phyloP scores from a whole-genome alignment of 1,284 basidiomycete species.

The Acaromyces ingoldii region DNA sequence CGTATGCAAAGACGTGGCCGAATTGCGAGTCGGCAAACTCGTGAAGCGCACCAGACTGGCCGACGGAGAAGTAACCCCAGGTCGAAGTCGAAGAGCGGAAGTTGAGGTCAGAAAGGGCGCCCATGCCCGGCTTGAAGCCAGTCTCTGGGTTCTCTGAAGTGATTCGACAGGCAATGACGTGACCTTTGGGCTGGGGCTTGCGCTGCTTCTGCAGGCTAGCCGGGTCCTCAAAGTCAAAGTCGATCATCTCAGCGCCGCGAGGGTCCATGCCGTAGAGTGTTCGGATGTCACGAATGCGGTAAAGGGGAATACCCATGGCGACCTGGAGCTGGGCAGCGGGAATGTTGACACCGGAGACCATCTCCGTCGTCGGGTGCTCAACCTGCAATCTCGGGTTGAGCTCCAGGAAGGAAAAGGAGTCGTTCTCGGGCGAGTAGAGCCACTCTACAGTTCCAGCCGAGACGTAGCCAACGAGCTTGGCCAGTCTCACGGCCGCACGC shows the following conservation, averaged over 20 bases:
- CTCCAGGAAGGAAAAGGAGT: constrained; percentile 95
- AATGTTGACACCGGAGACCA: constrained; percentile 97
- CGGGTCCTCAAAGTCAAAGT: constrained; percentile 90
- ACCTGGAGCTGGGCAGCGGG: constrained; percentile 96
- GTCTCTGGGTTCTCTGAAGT: constrained; percentile 99
- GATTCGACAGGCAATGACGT: constrained; percentile 98
- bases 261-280: constrained; percentile 72
- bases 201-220: constrained; percentile 82
- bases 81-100: constrained; percentile 85
- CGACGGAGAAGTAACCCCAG: constrained; percentile 98
- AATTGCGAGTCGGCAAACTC: constrained; percentile 79
- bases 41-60: constrained; percentile 89
- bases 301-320: constrained; percentile 95
- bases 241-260: constrained; percentile 56
- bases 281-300: constrained; percentile 92
- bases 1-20: constrained; percentile 98
- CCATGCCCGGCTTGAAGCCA: constrained; percentile 99
- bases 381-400: constrained; percentile 99
- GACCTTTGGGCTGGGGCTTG: constrained; percentile 93
- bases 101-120: constrained; percentile 93
- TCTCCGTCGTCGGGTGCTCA: constrained; percentile 93
- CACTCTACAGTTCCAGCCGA: constrained; percentile 98
- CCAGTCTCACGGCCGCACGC: constrained; percentile 91
- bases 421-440: constrained; percentile 89
- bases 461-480: constrained; percentile 97